Evolutionary conservation across 257 asterid genomes (phyloP).

Genomic region (Ophiorrhiza pumila): DNA sequence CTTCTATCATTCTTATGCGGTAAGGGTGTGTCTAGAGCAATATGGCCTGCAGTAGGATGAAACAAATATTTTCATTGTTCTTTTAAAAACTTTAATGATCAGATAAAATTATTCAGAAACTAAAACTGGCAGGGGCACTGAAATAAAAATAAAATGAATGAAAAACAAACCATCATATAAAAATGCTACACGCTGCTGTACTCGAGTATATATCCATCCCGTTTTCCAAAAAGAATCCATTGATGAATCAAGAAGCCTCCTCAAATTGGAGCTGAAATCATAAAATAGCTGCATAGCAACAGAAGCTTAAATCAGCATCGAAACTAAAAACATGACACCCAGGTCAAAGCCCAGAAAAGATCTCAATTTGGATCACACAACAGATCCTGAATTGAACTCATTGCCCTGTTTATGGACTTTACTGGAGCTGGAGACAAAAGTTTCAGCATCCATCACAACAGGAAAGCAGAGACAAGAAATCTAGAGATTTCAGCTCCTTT

Average conservation of each 20-base stretch:
- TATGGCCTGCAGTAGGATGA: constrained; percentile 55
- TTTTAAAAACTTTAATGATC: neutral
- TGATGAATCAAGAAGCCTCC: constrained; percentile 68
- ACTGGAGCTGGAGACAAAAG: constrained; percentile 4
- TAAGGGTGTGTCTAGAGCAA: constrained; percentile 64
- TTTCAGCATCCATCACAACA: neutral
- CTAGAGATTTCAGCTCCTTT: neutral
- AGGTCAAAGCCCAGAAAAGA: constrained; percentile 1
- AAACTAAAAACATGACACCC: neutral
- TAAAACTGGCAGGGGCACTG: constrained; percentile 1
- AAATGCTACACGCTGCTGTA: constrained; percentile 60
- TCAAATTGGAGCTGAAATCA: constrained; percentile 63
- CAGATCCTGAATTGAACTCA: neutral
- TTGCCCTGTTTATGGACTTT: constrained; percentile 5
- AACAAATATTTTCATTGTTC: constrained; percentile 19
- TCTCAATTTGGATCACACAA: constrained; percentile 1
- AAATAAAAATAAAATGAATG: constrained; percentile 11
- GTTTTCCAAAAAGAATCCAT: constrained; percentile 74
- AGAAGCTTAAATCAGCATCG: constrained; percentile 10
- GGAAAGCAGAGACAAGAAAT: constrained; percentile 1
- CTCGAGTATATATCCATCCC: constrained; percentile 86
- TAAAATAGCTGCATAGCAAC: constrained; percentile 55
- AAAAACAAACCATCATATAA: constrained; percentile 59
- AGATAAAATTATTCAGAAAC: neutral
- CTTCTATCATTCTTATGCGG: constrained; percentile 36